phyloP scores from a whole-genome alignment of 768 basidiomycete species.

The Austroboletus eburneus region DNA sequence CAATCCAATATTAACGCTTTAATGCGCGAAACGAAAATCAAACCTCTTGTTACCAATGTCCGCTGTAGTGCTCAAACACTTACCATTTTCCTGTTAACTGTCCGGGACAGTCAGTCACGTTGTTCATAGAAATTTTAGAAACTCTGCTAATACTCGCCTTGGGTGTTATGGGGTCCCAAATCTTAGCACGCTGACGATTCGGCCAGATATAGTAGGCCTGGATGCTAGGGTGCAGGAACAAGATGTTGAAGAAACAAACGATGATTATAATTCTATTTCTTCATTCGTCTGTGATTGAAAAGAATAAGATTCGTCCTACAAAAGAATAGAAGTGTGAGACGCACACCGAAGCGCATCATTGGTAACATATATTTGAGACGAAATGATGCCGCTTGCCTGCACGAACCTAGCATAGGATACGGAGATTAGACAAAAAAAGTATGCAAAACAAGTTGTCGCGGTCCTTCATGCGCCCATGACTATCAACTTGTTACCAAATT shows the following conservation, averaged over 20 bases:
- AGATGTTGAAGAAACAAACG: slow-evolving; percentile 47
- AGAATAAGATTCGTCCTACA: neutral
- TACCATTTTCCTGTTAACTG: slow-evolving; percentile 38
- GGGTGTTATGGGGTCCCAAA: slow-evolving; percentile 55
- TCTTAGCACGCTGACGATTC: slow-evolving; percentile 48
- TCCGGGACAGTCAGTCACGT: no score
- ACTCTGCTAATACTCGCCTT: slow-evolving; percentile 30
- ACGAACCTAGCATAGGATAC: slow-evolving; percentile 33
- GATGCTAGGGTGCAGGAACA: slow-evolving; percentile 49
- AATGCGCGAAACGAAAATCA: neutral
- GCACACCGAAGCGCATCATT: slow-evolving; percentile 56
- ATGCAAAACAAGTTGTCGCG: neutral
- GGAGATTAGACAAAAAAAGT: no score
- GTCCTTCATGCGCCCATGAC: no score
- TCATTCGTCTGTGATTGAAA: slow-evolving; percentile 49
- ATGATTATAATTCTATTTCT: slow-evolving; percentile 54
- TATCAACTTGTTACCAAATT: no score
- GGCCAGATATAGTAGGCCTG: slow-evolving; percentile 57
- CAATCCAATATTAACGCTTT: neutral
- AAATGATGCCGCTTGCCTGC: slow-evolving; percentile 42
- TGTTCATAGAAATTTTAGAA: no score
- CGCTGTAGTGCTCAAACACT: slow-evolving; percentile 33
- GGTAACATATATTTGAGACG: slow-evolving; percentile 52
- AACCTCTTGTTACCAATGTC: neutral
- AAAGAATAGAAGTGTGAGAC: neutral